Evolutionary conservation across 1,139 yeast genomes (phyloP).

Genomic region (Kodamaea suecica): DNA sequence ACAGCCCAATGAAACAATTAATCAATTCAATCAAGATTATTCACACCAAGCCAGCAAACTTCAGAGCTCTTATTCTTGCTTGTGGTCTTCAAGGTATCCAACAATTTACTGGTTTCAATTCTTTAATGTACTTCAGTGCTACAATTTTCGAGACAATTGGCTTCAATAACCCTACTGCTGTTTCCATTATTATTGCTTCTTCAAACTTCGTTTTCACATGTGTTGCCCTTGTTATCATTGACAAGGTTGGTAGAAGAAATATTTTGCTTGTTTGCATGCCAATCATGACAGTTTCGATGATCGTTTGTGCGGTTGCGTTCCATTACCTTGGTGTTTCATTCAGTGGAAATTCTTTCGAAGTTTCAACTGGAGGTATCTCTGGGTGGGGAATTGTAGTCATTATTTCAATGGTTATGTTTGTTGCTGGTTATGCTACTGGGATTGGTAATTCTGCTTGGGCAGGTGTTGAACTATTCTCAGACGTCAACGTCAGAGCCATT

Average conservation of each 20-base stretch:
- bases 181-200: conserved; percentile 89
- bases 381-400: conserved; percentile 89
- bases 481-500: conserved; percentile 79
- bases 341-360: conserved; percentile 44
- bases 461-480: conserved; percentile 91
- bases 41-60: conserved; percentile 74
- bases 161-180: conserved; percentile 81
- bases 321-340: conserved; percentile 69
- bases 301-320: conserved; percentile 83
- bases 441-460: conserved; percentile 99
- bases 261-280: conserved; percentile 74
- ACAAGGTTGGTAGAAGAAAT: conserved; percentile 78
- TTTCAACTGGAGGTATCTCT: conserved; percentile 46
- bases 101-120: conserved; percentile 93
- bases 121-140: conserved; percentile 89
- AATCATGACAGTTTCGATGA: conserved; percentile 73
- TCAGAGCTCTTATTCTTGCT: conserved; percentile 82
- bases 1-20: conserved; percentile 49
- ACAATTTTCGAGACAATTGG: conserved; percentile 90
- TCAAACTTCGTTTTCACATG: conserved; percentile 85
- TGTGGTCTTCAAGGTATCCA: conserved; percentile 95
- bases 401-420: conserved; percentile 79
- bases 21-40: conserved; percentile 66
- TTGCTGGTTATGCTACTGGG: conserved; percentile 88
- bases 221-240: conserved; percentile 80